Evolutionary conservation across 1,139 yeast genomes (phyloP).

Genomic region (Geotrichum cucujoidarum): DNA sequence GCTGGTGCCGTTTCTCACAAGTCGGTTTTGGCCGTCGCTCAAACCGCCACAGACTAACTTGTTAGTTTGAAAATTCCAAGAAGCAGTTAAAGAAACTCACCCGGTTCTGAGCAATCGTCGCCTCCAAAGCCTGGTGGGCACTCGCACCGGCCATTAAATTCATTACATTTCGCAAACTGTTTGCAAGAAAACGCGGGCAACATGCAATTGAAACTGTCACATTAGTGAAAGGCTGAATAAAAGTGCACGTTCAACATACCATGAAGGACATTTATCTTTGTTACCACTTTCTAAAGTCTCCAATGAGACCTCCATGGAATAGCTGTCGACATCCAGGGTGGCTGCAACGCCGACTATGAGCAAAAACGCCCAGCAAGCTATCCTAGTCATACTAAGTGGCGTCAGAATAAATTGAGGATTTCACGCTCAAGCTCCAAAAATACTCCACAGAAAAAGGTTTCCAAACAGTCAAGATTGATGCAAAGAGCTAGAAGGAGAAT

Average conservation of each 20-base stretch:
- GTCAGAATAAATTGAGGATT: too few species aligned
- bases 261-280: conserved; percentile 34
- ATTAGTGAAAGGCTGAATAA: background rate
- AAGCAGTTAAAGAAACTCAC: background rate
- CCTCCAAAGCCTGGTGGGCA: conserved; percentile 94
- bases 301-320: conserved; percentile 2
- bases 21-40: conserved; percentile 59
- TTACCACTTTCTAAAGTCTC: conserved; percentile 5
- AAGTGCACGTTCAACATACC: conserved; percentile 22
- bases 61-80: conserved; percentile 4
- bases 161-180: conserved; percentile 82
- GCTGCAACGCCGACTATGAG: conserved; percentile 3
- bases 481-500: too few species aligned
- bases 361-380: conserved; percentile 12
- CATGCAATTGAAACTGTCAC: conserved; percentile 76
- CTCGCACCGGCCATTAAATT: conserved; percentile 84
- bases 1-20: conserved; percentile 48
- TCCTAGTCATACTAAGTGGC: conserved; percentile 6
- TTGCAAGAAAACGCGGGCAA: conserved; percentile 85
- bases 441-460: too few species aligned
- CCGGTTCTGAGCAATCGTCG: conserved; percentile 79
- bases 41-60: conserved; percentile 67
- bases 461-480: too few species aligned
- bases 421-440: too few species aligned
- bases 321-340: conserved; percentile 7